These are phyloP conservation scores for Cryptococcus maquisensis DNA, from an alignment of 1,284 basidiomycete genomes.

Conservation along the genomic window DNA sequence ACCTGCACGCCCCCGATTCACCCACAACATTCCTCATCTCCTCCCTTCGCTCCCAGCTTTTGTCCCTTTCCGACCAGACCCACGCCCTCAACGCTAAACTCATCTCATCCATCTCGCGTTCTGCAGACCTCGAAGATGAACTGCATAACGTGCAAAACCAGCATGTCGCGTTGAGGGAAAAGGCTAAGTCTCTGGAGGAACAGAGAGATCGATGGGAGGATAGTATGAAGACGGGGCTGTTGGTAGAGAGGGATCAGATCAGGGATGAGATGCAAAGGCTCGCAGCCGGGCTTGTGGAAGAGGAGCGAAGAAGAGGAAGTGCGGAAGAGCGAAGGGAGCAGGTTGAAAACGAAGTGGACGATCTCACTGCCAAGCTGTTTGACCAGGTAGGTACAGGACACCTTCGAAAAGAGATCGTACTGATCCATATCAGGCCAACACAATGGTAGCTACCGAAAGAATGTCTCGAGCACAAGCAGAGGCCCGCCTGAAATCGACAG, in stretches of 20 bases:
- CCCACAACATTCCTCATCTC: slow-evolving; percentile 57
- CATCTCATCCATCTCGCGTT: slow-evolving; percentile 82
- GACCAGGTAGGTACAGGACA: slow-evolving; percentile 52
- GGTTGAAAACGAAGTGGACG: slow-evolving; percentile 87
- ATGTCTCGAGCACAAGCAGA: slow-evolving; percentile 70
- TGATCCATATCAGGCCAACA: slow-evolving; percentile 61
- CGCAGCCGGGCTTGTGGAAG: slow-evolving; percentile 91
- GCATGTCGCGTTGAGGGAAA: slow-evolving; percentile 56
- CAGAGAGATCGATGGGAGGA: slow-evolving; percentile 49
- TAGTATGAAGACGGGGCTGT: slow-evolving; percentile 63
- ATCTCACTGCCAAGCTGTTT: slow-evolving; percentile 83
- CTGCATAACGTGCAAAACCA: slow-evolving; percentile 57
- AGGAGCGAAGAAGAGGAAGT: slow-evolving; percentile 82
- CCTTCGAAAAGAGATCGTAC: not conserved
- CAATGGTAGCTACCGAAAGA: slow-evolving; percentile 89
- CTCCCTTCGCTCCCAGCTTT: slow-evolving; percentile 72
- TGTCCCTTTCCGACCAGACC: slow-evolving; percentile 83
- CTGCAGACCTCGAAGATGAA: slow-evolving; percentile 89
- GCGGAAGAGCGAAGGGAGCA: slow-evolving; percentile 73
- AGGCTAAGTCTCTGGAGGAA: slow-evolving; percentile 67
- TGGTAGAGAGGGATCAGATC: slow-evolving; percentile 89
- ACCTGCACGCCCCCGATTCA: slow-evolving; percentile 42
- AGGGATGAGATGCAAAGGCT: slow-evolving; percentile 85
- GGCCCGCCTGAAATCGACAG: slow-evolving; percentile 72
- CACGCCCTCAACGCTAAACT: slow-evolving; percentile 87